Percentiles rank a stretch among this genome's conserved stretches.
Evolutionary conservation across 495 filamentous ascomycete species (phyloP).

Genomic region (Staphylotrichum longicolle): DNA sequence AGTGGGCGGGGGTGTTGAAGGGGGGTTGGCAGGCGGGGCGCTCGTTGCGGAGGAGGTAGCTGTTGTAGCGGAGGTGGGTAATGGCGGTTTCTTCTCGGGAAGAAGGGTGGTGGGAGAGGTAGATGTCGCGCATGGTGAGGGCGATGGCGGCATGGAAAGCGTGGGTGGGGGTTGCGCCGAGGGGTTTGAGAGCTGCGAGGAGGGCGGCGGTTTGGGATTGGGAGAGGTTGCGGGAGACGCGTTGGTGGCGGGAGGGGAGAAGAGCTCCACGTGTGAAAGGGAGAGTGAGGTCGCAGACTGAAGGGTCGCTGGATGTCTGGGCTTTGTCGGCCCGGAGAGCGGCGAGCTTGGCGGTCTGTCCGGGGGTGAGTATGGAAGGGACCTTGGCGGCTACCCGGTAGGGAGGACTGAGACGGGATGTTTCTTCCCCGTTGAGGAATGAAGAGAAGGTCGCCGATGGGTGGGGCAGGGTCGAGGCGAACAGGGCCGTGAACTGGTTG

Average conservation of each 20-base stretch:
- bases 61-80: conserved; percentile 26
- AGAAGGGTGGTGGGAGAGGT: conserved; percentile 4
- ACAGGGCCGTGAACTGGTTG: conserved; percentile 27
- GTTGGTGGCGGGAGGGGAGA: conserved; percentile 22
- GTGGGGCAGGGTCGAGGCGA: conserved; percentile 17
- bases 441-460: conserved; percentile 14
- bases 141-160: conserved; percentile 38
- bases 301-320: no score
- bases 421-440: conserved; percentile 22
- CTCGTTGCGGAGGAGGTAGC: conserved; percentile 37
- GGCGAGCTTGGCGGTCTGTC: conserved; percentile 1
- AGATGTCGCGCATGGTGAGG: conserved; percentile 27
- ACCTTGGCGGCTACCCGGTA: conserved; percentile 21
- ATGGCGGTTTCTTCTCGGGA: neutral
- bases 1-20: conserved; percentile 30
- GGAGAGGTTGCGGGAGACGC: conserved; percentile 21
- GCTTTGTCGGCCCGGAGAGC: no score
- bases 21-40: conserved; percentile 29
- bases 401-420: conserved; percentile 22
- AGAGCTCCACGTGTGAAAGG: conserved; percentile 1
- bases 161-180: conserved; percentile 35
- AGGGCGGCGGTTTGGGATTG: conserved; percentile 19
- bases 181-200: conserved; percentile 25
- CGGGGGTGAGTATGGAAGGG: conserved; percentile 8
- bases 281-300: neutral